A percentile compares a stretch with the other conserved stretches of the same genome.
Conservation (phyloP, 257 asterid species). For the Solanum sejunctum region DNA sequence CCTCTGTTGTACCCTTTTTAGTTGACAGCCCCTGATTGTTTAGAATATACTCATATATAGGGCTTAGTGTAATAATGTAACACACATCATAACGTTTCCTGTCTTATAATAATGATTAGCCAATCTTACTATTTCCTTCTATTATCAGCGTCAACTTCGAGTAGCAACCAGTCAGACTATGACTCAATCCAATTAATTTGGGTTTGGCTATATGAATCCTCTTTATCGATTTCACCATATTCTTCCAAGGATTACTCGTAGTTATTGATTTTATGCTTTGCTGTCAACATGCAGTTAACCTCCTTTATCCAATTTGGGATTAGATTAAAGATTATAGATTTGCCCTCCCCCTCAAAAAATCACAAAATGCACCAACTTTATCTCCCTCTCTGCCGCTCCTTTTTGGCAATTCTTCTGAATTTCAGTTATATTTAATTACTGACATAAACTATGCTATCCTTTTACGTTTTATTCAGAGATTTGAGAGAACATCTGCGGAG, state of each 20-base stretch:
- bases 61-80: background rate
- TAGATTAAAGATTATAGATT: background rate
- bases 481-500: slow-evolving; percentile 66
- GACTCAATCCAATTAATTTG: background rate
- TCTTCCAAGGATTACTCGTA: background rate
- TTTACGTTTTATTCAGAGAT: slow-evolving; percentile 39
- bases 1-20: too few relatives aligned
- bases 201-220: too few relatives aligned
- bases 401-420: background rate
- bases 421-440: background rate
- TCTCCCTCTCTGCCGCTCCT: background rate
- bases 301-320: background rate
- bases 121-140: background rate
- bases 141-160: background rate
- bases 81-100: too few relatives aligned
- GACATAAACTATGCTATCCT: background rate
- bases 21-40: too few relatives aligned
- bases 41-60: too few relatives aligned
- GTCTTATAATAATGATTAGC: background rate
- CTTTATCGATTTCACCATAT: background rate
- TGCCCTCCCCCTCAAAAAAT: background rate
- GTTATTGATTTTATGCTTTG: background rate
- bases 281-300: background rate
- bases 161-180: background rate
- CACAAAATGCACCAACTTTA: background rate